These are phyloP conservation scores for Globisporangium spiculum DNA, from an alignment of 352 stramenopile genomes.

Conservation along the genomic window DNA sequence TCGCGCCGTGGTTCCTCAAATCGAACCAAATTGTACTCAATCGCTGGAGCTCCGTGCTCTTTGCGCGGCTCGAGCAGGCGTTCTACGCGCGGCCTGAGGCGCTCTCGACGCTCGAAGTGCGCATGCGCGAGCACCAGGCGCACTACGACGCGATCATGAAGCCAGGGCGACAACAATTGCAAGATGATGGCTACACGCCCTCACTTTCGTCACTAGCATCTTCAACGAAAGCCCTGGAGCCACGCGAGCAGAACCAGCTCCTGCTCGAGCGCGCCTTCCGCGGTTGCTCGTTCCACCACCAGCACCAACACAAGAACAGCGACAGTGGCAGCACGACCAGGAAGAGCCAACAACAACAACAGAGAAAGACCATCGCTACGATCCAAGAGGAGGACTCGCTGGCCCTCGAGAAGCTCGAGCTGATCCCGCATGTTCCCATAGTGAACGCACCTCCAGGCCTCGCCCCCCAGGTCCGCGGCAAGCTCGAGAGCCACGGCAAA, in stretches of 20 bases:
- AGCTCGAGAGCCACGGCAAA: constrained; percentile 64
- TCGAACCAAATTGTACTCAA: constrained; percentile 68
- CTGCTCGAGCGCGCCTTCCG: constrained; percentile 64
- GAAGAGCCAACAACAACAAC: constrained; percentile 21
- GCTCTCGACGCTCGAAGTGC: constrained; percentile 59
- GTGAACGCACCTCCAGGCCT: constrained; percentile 47
- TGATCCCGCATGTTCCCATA: constrained; percentile 39
- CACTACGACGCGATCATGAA: constrained; percentile 47
- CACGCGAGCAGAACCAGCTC: constrained; percentile 53
- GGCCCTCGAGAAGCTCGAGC: constrained; percentile 35
- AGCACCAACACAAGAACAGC: constrained; percentile 14
- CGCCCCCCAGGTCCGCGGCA: constrained; percentile 50
- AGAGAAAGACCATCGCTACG: constrained; percentile 14
- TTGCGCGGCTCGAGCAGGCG: constrained; percentile 57
- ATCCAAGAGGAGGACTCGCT: constrained; percentile 37
- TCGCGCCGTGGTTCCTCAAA: constrained; percentile 79
- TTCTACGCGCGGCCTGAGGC: constrained; percentile 54
- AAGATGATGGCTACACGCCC: background rate
- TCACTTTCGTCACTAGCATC: background rate
- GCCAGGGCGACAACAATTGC: background rate
- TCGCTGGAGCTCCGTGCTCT: constrained; percentile 65
- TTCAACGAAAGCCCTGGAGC: constrained; percentile 19
- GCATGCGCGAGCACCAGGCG: constrained; percentile 52
- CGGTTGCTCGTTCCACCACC: constrained; percentile 60
- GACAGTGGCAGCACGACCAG: constrained; percentile 7